A percentile compares a stretch with the other conserved stretches of the same genome.
Evolutionary conservation across 768 basidiomycete species (phyloP).

Genomic region (Hysterangium stoloniferum): DNA sequence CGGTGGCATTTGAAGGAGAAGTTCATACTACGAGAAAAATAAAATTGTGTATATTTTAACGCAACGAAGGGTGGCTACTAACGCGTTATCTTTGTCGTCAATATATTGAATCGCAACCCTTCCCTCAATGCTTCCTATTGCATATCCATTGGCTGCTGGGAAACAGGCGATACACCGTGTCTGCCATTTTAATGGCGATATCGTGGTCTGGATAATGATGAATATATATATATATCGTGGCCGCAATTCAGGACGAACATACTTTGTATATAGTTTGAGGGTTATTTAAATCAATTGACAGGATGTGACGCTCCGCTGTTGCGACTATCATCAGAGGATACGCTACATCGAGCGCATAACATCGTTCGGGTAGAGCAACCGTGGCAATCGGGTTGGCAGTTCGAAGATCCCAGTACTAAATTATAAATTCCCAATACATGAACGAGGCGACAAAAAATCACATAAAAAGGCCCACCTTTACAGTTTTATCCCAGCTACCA

Average conservation of each 20-base stretch:
- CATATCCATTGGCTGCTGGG: slow-evolving; percentile 70
- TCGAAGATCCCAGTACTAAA: slow-evolving; percentile 89
- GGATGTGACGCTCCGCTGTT: slow-evolving; percentile 87
- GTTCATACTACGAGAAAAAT: slow-evolving; percentile 43
- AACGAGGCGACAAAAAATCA: slow-evolving; percentile 2
- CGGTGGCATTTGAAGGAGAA: slow-evolving; percentile 87
- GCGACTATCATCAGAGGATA: slow-evolving; percentile 86
- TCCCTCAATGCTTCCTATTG: slow-evolving; percentile 82
- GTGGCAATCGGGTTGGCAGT: slow-evolving; percentile 66
- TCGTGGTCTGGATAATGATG: slow-evolving; percentile 48
- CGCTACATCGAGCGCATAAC: slow-evolving; percentile 79
- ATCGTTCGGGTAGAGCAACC: slow-evolving; percentile 81
- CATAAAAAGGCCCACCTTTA: slow-evolving; percentile 54
- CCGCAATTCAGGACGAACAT: slow-evolving; percentile 13
- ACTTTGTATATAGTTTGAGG: slow-evolving; percentile 78
- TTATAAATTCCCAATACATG: neutral
- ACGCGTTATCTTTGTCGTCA: slow-evolving; percentile 76
- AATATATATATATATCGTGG: neutral
- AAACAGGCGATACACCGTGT: slow-evolving; percentile 83
- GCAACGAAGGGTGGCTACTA: slow-evolving; percentile 16
- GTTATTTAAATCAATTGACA: slow-evolving; percentile 80
- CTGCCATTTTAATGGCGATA: slow-evolving; percentile 90
- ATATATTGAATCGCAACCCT: slow-evolving; percentile 94
- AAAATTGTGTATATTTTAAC: slow-evolving; percentile 5
- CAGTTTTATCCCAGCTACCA: slow-evolving; percentile 96